Evolutionary conservation across 2,329 filamentous ascomycete species (phyloP).

Genomic region (Neonectria hederae): DNA sequence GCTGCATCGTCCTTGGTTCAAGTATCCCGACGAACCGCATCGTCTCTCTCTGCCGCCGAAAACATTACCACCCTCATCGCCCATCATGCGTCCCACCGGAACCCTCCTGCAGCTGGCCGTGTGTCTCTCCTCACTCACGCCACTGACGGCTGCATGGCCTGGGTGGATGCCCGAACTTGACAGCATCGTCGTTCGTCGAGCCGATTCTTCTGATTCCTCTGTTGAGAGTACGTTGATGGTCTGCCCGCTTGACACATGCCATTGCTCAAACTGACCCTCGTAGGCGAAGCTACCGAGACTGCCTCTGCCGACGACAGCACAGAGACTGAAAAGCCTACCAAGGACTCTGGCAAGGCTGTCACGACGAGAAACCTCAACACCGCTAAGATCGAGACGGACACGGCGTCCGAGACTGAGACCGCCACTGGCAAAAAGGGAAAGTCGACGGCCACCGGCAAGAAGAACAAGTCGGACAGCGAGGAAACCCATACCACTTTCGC

Average conservation of each 20-base stretch:
- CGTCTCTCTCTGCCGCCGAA: slow-evolving; percentile 5
- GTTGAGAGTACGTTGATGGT: slow-evolving; percentile 24
- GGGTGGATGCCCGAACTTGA: slow-evolving; percentile 64
- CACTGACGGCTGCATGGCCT: slow-evolving; percentile 65
- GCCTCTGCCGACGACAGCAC: background rate
- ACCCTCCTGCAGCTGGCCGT: slow-evolving; percentile 59
- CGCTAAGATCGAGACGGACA: slow-evolving; percentile 17
- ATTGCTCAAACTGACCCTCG: background rate
- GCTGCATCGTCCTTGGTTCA: background rate
- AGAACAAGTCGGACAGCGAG: slow-evolving; percentile 32
- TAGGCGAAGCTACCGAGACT: slow-evolving; percentile 9
- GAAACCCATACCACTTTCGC: slow-evolving; percentile 54
- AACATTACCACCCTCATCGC: slow-evolving; percentile 2
- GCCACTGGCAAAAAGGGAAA: slow-evolving; percentile 38
- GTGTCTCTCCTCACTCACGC: slow-evolving; percentile 61
- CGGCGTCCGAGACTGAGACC: slow-evolving; percentile 28
- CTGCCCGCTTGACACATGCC: slow-evolving; percentile 13
- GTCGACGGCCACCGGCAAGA: slow-evolving; percentile 34
- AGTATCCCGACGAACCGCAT: background rate
- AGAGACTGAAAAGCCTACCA: slow-evolving; percentile 30
- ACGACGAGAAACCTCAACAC: slow-evolving; percentile 46
- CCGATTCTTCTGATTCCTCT: slow-evolving; percentile 41
- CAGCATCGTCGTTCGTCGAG: slow-evolving; percentile 61
- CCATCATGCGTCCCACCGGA: slow-evolving; percentile 60
- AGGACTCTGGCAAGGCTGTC: slow-evolving; percentile 34